Evolutionary conservation across 805 yeast species (phyloP), one percentile per base, ranked within the genome.

Genomic region (Candida ipomoeae): DNA sequence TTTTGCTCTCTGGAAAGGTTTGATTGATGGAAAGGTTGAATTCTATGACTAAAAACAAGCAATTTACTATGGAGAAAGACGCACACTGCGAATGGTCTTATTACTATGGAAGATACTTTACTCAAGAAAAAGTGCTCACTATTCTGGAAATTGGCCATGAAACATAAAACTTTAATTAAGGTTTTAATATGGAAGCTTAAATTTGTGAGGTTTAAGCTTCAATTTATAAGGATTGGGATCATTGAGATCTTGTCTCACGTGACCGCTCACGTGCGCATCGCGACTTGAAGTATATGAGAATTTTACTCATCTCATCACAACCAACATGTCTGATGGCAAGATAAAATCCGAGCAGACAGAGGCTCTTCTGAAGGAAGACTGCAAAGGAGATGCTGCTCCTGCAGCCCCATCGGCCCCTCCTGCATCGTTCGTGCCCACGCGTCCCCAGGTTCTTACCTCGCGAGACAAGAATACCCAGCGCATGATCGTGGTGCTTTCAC

Each of bases 401-500:
- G 34, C 34, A n/a, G 47, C 56, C 8, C 34, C 49, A 32, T 46
- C 60, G 2, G 48, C 56, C 13, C 53, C 55, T 10, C 60, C 62
- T 7, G 96, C 96, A 1, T 83, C 90, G 3, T 73, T 90, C 46
- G 91, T 90, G 21, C 98, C 98, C 11, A 83, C 83, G 40, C 91
- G 89, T 54, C 98, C 99, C 34, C 72, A 82, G 23, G 82, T 89
- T 6, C 76, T 91, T 49, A 82, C 81, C 38, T 88, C 97, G 0
- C 86, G 81, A 57, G 98, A 92, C 73, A 92, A 92, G 64, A 77
- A 75, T 53, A 85, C 97, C 10, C 84, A 89, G 68, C 79, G 99
- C 63, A 76, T 94, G 61, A 83, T 94, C 51, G 99, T 94, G 18
- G 99, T 94, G n/a, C 78, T 94, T 41, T 83, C 97, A 14, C 96